Percentiles rank a stretch among this genome's conserved stretches.
Conservation (phyloP, 1,139 yeast species). For the Pichia sp. region DNA sequence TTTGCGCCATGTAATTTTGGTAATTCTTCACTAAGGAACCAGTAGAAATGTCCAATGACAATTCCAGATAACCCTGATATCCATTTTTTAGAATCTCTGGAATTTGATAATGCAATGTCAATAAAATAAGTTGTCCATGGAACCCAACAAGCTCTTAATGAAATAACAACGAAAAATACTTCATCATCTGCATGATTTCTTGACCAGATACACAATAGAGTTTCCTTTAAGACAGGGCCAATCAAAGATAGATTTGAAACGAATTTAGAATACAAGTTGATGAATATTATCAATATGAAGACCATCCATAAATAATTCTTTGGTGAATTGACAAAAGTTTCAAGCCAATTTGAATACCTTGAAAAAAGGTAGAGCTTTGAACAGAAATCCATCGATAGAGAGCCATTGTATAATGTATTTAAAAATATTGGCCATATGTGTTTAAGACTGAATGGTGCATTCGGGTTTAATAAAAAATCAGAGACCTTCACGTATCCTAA, state of each 20-base stretch:
- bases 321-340: slow-evolving; percentile 36
- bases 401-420: slow-evolving; percentile 36
- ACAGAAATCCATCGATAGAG: slow-evolving; percentile 36
- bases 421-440: slow-evolving; percentile 13
- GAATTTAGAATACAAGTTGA: slow-evolving; percentile 33
- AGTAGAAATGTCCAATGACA: slow-evolving; percentile 42
- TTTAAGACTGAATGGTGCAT: background rate
- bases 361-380: slow-evolving; percentile 38
- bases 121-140: slow-evolving; percentile 36
- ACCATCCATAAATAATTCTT: slow-evolving; percentile 42
- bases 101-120: slow-evolving; percentile 11
- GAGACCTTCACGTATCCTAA: slow-evolving; percentile 30
- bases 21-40: slow-evolving; percentile 42
- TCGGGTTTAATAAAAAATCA: slow-evolving; percentile 15
- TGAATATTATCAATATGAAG: slow-evolving; percentile 29
- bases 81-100: slow-evolving; percentile 7
- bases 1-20: slow-evolving; percentile 38
- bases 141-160: slow-evolving; percentile 29
- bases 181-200: slow-evolving; percentile 41
- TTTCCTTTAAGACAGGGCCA: slow-evolving; percentile 38
- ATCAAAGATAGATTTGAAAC: slow-evolving; percentile 35
- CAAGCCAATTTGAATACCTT: slow-evolving; percentile 41
- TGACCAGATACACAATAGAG: slow-evolving; percentile 45
- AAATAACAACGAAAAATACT: slow-evolving; percentile 20
- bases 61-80: slow-evolving; percentile 38